Evolutionary conservation across 2,329 filamentous ascomycete species (phyloP).

Genomic region (Ramularia endophylla): DNA sequence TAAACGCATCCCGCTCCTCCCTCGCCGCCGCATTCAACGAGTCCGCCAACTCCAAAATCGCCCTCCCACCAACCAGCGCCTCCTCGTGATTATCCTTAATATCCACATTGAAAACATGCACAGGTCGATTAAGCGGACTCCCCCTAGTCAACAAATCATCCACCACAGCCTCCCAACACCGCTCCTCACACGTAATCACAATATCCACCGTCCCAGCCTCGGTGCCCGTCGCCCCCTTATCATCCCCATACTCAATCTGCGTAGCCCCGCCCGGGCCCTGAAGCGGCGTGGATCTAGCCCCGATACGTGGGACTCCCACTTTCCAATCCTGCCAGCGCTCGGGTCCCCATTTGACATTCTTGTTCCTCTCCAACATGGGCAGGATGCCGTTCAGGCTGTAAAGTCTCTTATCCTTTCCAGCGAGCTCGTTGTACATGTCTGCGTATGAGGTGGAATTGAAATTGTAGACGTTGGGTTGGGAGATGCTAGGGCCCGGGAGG

Average conservation of each 20-base stretch:
- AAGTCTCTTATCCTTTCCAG: slow-evolving; percentile 74
- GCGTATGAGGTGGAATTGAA: slow-evolving; percentile 98
- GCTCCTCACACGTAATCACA: slow-evolving; percentile 94
- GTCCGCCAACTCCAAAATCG: slow-evolving; percentile 86
- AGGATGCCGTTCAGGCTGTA: slow-evolving; percentile 90
- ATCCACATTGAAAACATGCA: slow-evolving; percentile 97
- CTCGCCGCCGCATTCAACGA: slow-evolving; percentile 73
- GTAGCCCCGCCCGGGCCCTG: slow-evolving; percentile 3
- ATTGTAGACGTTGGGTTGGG: slow-evolving; percentile 92
- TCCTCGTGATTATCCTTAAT: slow-evolving; percentile 99
- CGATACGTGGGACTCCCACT: slow-evolving; percentile 73
- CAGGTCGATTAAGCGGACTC: slow-evolving; percentile 79
- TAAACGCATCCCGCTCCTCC: slow-evolving; percentile 72
- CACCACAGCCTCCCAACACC: slow-evolving; percentile 96
- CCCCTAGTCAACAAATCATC: slow-evolving; percentile 87
- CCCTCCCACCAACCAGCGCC: slow-evolving; percentile 80
- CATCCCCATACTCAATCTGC: slow-evolving; percentile 48
- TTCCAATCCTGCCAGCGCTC: slow-evolving; percentile 99
- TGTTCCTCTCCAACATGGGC: slow-evolving; percentile 92
- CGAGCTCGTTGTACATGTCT: slow-evolving; percentile 87
- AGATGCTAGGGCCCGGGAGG: slow-evolving; percentile 82
- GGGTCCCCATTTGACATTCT: slow-evolving; percentile 87
- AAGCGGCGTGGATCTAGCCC: slow-evolving; percentile 43
- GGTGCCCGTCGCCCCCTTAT: slow-evolving; percentile 72
- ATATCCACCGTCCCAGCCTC: slow-evolving; percentile 89